Conservation (phyloP, 331 rosid species). For the Ulmus americana region DNA sequence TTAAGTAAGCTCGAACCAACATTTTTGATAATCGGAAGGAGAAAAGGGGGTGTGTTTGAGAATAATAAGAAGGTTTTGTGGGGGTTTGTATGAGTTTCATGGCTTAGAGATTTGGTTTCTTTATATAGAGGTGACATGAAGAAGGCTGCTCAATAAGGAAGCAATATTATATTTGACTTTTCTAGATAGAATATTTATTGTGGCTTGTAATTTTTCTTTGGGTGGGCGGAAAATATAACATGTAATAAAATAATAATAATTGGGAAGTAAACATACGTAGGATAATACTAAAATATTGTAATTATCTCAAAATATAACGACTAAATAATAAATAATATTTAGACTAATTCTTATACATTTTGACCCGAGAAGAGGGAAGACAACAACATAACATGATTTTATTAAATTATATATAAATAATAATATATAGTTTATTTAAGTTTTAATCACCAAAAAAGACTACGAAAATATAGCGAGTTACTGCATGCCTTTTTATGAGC, state of each 20-base stretch:
- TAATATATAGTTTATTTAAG: not conserved
- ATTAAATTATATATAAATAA: too few relatives aligned
- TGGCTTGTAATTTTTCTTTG: not conserved
- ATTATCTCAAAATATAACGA: too few relatives aligned
- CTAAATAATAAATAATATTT: too few relatives aligned
- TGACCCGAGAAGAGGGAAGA: too few relatives aligned
- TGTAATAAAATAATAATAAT: not conserved
- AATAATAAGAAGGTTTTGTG: not conserved
- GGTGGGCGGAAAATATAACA: not conserved
- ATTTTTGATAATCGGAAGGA: constrained; percentile 17
- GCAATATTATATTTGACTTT: not conserved
- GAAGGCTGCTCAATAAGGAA: not conserved
- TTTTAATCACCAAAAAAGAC: not conserved
- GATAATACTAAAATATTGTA: not conserved
- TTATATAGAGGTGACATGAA: constrained; percentile 19
- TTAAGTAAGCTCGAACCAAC: constrained; percentile 13
- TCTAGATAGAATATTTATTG: not conserved
- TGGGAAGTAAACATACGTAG: not conserved
- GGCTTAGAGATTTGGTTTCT: constrained; percentile 5
- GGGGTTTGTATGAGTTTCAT: constrained; percentile 10
- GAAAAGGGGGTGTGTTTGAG: not conserved
- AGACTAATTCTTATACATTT: too few relatives aligned
- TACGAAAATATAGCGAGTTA: not conserved
- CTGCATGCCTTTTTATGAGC: not conserved
- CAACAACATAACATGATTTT: too few relatives aligned